Base-by-base conservation (phyloP, 1,284 basidiomycete genomes). In the Salmacisia buchloeana region DNA sequence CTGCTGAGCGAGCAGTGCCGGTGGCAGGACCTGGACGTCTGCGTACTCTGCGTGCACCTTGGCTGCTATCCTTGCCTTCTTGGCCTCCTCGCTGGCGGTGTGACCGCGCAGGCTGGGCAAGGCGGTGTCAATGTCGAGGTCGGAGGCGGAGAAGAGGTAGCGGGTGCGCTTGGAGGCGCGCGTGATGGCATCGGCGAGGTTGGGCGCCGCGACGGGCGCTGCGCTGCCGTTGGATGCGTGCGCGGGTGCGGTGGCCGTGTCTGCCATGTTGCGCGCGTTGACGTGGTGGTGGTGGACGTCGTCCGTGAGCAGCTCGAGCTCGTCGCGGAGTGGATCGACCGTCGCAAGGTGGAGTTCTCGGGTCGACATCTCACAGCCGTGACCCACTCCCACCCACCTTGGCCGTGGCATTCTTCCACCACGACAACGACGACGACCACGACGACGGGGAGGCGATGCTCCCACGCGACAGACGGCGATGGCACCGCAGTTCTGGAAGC, bases 31-130 rank as follows among this genome's bases (percentile, higher is more conserved):
- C 78, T 90, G 90, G 72, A 86, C 91, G 76, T 96, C 88, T 62
- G 85, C 85, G 81, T 94, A 98, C 81, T 97, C 94, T 13, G 82
- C 88, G 83, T 74, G 86, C 80, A 81, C 90, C 87, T 86, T 96
- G 86, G 75, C 89, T 0, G 81, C 73, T 2, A 84, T 76, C 61
- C 83, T 83, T 36, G 82, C 76, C 66, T 82, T 83, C 15, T 27
- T 25, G 12, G 60, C 35, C 10, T 43, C 60, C 33, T 64, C 60
- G 35, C 52, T 34, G 6, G 35, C 39, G 5, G 60, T 18, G 27
- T 12, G 74, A 57, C 62, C 49, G 25, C 27, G 10, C 18, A 54
- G 49, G 12, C 27, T 54, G 3, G 49, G 49, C 29, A 54, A 33
- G 27, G 27, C 49, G n/a, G n/a, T n/a, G n/a, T n/a, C n/a, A n/a